Conservation (phyloP, 768 basidiomycete genomes). For the Lentinula aciculospora region DNA sequence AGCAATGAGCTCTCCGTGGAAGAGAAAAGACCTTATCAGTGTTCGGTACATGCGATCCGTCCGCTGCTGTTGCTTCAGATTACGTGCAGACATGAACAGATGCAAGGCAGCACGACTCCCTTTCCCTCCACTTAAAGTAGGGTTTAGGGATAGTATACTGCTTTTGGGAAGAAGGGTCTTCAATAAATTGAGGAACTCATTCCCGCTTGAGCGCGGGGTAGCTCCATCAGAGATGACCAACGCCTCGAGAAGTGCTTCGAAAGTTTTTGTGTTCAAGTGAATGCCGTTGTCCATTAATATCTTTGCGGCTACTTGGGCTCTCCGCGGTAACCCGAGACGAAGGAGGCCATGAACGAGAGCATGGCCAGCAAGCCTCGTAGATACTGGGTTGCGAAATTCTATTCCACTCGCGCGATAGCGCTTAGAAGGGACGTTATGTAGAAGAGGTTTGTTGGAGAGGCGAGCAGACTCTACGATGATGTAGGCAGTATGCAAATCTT, state of each 20-base stretch:
- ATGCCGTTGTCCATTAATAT: slow-evolving; percentile 52
- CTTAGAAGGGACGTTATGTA: background rate
- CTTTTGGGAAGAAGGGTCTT: slow-evolving; percentile 9
- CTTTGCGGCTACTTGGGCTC: slow-evolving; percentile 44
- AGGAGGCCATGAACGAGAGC: slow-evolving; percentile 60
- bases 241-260: slow-evolving; percentile 37
- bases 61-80: slow-evolving; percentile 11
- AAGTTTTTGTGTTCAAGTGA: slow-evolving; percentile 39
- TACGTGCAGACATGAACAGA: background rate
- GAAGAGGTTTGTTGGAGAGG: slow-evolving; percentile 6
- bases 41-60: slow-evolving; percentile 37
- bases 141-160: slow-evolving; percentile 13
- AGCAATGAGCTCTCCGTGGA: slow-evolving; percentile 52
- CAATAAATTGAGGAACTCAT: background rate
- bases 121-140: background rate
- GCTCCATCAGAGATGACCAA: slow-evolving; percentile 11
- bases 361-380: slow-evolving; percentile 59
- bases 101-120: slow-evolving; percentile 1
- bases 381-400: slow-evolving; percentile 42
- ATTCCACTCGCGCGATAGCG: slow-evolving; percentile 19
- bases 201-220: slow-evolving; percentile 9
- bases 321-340: slow-evolving; percentile 39
- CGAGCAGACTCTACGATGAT: slow-evolving; percentile 4
- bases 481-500: background rate
- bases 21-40: slow-evolving; percentile 36